Evolutionary conservation across 192 early-diverging fungal genomes (phyloP).

Genomic region (Backusella circina): DNA sequence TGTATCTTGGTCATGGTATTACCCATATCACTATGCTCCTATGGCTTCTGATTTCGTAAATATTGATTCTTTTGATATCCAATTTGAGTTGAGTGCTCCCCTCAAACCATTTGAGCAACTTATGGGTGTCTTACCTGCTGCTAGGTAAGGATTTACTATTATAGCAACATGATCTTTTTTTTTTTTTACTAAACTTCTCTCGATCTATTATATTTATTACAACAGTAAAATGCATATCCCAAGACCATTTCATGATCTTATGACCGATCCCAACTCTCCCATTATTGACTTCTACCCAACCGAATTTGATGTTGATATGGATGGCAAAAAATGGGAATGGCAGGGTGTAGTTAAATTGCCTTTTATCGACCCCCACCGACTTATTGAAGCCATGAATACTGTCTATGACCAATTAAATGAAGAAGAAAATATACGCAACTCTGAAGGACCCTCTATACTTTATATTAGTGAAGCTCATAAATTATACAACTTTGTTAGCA

Average conservation of each 20-base stretch:
- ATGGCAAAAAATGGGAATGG: conserved; percentile 96
- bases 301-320: conserved; percentile 87
- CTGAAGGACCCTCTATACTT: conserved; percentile 55
- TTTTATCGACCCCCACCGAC: conserved; percentile 86
- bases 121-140: conserved; percentile 94
- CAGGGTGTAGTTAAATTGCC: conserved; percentile 91
- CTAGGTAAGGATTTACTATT: conserved; percentile 29
- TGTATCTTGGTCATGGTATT: conserved; percentile 97
- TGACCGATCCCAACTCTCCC: conserved; percentile 78
- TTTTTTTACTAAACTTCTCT: neutral
- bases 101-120: conserved; percentile 93
- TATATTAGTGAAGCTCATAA: conserved; percentile 58
- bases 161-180: neutral
- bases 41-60: conserved; percentile 79
- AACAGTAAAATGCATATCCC: conserved; percentile 64
- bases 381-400: conserved; percentile 69
- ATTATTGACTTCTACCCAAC: conserved; percentile 96
- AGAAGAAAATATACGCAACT: conserved; percentile 77
- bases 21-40: conserved; percentile 95
- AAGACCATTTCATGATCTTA: conserved; percentile 62
- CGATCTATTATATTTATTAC: neutral
- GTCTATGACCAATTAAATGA: conserved; percentile 59
- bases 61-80: conserved; percentile 65
- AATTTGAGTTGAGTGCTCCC: conserved; percentile 82
- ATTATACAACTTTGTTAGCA: conserved; percentile 53